Percentiles rank a stretch among this genome's conserved stretches.
These are phyloP conservation scores for Neurospora sp. DNA, from an alignment of 495 filamentous ascomycete genomes.

Conservation along the genomic window DNA sequence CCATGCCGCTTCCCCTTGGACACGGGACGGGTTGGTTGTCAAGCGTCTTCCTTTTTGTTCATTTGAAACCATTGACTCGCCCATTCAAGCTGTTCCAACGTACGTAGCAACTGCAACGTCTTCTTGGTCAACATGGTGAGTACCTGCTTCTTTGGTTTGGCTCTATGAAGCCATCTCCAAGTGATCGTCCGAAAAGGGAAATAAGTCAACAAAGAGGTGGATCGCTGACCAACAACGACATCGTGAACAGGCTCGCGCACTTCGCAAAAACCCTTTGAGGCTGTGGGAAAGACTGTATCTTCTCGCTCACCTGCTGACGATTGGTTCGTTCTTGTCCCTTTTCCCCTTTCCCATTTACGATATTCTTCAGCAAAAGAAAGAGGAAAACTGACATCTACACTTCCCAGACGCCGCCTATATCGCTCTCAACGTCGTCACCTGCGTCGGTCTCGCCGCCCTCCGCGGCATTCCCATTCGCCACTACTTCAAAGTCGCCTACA, in stretches of 20 bases:
- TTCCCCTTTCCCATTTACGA: no score
- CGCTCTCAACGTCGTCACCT: conserved; percentile 12
- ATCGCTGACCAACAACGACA: not conserved
- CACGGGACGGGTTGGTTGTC: not conserved
- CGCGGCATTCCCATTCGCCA: conserved; percentile 10
- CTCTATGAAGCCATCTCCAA: not conserved
- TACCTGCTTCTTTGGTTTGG: not conserved
- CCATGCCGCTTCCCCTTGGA: no score
- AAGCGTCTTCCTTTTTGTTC: not conserved
- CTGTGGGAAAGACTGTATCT: not conserved
- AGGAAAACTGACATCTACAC: not conserved
- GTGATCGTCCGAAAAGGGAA: not conserved
- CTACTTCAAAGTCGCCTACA: conserved; percentile 9
- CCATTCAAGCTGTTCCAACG: not conserved
- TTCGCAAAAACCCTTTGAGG: not conserved
- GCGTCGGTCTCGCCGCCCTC: conserved; percentile 4
- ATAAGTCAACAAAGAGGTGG: not conserved
- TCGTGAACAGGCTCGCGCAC: not conserved
- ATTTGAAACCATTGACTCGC: not conserved
- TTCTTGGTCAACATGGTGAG: not conserved
- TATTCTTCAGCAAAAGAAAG: no score
- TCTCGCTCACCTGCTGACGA: not conserved
- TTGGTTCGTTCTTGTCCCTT: not conserved
- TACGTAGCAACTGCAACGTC: not conserved
- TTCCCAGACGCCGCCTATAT: conserved; percentile 5